Evolutionary conservation across 1,284 basidiomycete species (phyloP).

Genomic region (Apiotrichum laibachii): DNA sequence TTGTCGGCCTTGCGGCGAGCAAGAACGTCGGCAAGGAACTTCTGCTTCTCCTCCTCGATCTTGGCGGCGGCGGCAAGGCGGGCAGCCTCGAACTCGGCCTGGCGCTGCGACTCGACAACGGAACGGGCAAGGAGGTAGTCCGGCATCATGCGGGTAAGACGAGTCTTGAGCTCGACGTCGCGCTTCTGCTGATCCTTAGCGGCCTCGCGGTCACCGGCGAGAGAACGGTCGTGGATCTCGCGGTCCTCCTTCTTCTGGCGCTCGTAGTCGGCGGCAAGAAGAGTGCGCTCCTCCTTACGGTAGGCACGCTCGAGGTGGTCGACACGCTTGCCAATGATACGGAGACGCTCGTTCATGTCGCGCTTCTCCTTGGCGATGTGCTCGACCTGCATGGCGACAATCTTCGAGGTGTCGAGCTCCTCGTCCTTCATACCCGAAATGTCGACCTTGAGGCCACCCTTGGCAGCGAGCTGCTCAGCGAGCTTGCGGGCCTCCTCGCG

Average conservation of each 20-base stretch:
- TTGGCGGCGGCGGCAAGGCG: conserved; percentile 63
- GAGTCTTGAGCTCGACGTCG: conserved; percentile 72
- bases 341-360: conserved; percentile 77
- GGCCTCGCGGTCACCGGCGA: conserved; percentile 62
- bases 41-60: conserved; percentile 82
- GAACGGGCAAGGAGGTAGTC: conserved; percentile 69
- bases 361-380: conserved; percentile 97
- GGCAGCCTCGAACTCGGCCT: conserved; percentile 68
- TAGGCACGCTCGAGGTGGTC: conserved; percentile 95
- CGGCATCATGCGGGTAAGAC: conserved; percentile 69
- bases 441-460: conserved; percentile 80
- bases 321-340: conserved; percentile 82
- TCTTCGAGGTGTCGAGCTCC: conserved; percentile 78
- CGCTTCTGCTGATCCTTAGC: conserved; percentile 65
- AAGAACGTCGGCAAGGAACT: conserved; percentile 61
- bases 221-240: conserved; percentile 65
- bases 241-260: conserved; percentile 75
- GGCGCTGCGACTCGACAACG: conserved; percentile 62
- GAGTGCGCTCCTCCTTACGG: conserved; percentile 87
- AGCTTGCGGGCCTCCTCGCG: conserved; percentile 86
- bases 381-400: conserved; percentile 88
- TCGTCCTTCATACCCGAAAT: conserved; percentile 78
- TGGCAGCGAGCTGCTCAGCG: conserved; percentile 79
- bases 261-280: conserved; percentile 84
- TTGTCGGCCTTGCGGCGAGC: conserved; percentile 53